phyloP scores from a whole-genome alignment of 352 stramenopile species.

The Globisporangium paroecandrum region DNA sequence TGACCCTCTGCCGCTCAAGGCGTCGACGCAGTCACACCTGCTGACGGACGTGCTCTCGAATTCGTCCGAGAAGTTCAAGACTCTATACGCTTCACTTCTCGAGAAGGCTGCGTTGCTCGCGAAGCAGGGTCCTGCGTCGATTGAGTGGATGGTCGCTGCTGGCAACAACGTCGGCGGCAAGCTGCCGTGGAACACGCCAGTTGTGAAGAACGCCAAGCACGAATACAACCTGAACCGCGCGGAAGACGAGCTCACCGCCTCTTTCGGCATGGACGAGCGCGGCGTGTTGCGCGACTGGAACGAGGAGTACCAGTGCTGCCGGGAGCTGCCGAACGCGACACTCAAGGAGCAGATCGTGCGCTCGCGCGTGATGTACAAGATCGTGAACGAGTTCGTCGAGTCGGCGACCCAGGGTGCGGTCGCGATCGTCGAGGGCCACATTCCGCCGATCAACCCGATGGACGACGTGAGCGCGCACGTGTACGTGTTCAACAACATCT shows the following conservation, averaged over 20 bases:
- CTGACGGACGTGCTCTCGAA: conserved; percentile 78
- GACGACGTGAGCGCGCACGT: conserved; percentile 91
- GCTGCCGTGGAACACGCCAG: conserved; percentile 76
- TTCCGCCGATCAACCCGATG: conserved; percentile 96
- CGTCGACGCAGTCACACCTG: conserved; percentile 48
- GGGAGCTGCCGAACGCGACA: conserved; percentile 69
- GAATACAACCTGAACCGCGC: conserved; percentile 80
- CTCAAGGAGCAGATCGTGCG: conserved; percentile 91
- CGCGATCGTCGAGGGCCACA: conserved; percentile 93
- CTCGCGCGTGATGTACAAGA: conserved; percentile 93
- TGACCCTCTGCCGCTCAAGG: conserved; percentile 67
- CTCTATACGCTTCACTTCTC: conserved; percentile 72
- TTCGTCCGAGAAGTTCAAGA: conserved; percentile 70
- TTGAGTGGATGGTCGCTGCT: conserved; percentile 84
- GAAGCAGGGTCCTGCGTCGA: conserved; percentile 74
- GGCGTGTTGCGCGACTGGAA: conserved; percentile 96
- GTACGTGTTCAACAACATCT: conserved; percentile 98
- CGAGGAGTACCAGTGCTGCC: conserved; percentile 94
- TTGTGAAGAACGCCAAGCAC: conserved; percentile 36
- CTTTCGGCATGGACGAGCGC: conserved; percentile 90
- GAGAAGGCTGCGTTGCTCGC: conserved; percentile 68
- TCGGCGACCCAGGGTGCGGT: conserved; percentile 85
- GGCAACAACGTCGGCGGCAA: conserved; percentile 73
- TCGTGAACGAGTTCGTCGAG: conserved; percentile 94
- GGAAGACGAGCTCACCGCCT: conserved; percentile 88